Evolutionary conservation across 2,329 filamentous ascomycete genomes (phyloP).

Genomic region (Cordyceps tenuipes): DNA sequence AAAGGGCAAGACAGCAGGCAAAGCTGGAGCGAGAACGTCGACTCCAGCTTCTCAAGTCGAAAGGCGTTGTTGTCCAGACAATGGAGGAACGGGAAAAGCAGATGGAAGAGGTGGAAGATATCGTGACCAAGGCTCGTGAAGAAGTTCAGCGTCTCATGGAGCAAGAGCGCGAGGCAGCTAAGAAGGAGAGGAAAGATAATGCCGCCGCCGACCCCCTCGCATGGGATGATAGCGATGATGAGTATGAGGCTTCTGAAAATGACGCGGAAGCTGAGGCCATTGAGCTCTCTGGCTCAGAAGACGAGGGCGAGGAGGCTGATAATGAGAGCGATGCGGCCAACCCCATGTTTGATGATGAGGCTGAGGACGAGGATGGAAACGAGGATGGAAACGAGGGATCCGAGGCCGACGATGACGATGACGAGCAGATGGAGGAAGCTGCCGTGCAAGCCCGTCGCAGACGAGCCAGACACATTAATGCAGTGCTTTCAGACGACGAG

Average conservation of each 20-base stretch:
- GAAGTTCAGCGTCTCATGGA: conserved; percentile 66
- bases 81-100: conserved; percentile 79
- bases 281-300: conserved; percentile 29
- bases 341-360: conserved; percentile 33
- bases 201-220: conserved; percentile 42
- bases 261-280: conserved; percentile 26
- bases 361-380: conserved; percentile 20
- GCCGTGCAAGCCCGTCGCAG: conserved; percentile 31
- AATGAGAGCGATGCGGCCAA: conserved; percentile 27
- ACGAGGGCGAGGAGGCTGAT: conserved; percentile 25
- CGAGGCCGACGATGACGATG: conserved; percentile 15
- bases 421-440: conserved; percentile 32
- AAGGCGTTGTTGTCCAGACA: conserved; percentile 74
- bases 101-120: conserved; percentile 75
- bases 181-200: conserved; percentile 47
- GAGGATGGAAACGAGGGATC: conserved; percentile 17
- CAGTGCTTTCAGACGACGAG: conserved; percentile 58
- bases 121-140: conserved; percentile 73
- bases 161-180: conserved; percentile 65
- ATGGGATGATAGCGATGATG: conserved; percentile 51
- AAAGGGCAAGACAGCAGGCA: conserved; percentile 72
- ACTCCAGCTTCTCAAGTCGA: conserved; percentile 66
- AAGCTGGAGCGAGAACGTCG: conserved; percentile 67
- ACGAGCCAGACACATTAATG: conserved; percentile 40
- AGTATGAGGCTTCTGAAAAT: conserved; percentile 34